These are phyloP conservation scores for Casuarina glauca DNA, from an alignment of 306 rosid species.

Conservation along the genomic window DNA sequence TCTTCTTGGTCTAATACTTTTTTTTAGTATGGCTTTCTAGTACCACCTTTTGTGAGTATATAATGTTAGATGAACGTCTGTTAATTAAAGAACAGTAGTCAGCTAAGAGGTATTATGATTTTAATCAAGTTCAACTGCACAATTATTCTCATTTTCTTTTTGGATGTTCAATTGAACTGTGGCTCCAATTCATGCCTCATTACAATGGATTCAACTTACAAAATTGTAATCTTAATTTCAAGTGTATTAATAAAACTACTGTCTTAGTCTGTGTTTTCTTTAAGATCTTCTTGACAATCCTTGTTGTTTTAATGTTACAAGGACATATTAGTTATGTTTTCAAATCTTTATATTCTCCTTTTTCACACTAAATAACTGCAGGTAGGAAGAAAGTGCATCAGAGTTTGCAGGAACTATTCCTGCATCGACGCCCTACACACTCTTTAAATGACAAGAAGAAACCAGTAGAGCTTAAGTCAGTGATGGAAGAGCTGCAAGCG, in stretches of 20 bases:
- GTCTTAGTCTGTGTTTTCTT: too few relatives aligned
- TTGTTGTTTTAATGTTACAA: too few relatives aligned
- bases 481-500: constrained; percentile 7
- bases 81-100: background rate
- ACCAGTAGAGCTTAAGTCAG: constrained; percentile 38
- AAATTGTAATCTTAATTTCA: too few relatives aligned
- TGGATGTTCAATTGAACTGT: too few relatives aligned
- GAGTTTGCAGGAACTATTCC: constrained; percentile 40
- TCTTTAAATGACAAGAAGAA: constrained; percentile 37
- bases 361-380: constrained; percentile 27
- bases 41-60: background rate
- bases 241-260: too few relatives aligned
- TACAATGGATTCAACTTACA: too few relatives aligned
- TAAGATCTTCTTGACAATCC: too few relatives aligned
- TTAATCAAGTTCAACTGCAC: too few relatives aligned
- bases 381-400: constrained; percentile 53
- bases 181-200: too few relatives aligned
- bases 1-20: background rate
- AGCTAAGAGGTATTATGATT: background rate
- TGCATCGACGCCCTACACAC: constrained; percentile 33
- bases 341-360: background rate
- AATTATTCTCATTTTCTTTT: too few relatives aligned
- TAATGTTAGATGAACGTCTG: background rate
- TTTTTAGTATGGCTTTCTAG: background rate
- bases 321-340: background rate